Evolutionary conservation across 371 early-diverging fungal species (phyloP).

Genomic region (Batrachochytrium dendrobatidis): DNA sequence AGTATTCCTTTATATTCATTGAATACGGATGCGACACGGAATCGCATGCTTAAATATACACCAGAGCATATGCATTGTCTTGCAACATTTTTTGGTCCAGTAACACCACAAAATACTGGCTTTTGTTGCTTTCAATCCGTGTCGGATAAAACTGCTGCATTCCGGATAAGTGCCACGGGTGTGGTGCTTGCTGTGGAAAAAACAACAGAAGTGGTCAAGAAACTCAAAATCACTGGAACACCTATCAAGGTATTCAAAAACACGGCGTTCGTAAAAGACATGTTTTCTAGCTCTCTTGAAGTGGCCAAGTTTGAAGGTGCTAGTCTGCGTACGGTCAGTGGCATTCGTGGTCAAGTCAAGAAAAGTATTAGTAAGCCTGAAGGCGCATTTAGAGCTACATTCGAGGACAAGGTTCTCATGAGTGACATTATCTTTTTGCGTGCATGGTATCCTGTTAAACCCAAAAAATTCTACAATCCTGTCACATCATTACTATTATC

Average conservation of each 20-base stretch:
- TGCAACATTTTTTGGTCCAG: constrained; percentile 84
- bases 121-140: constrained; percentile 88
- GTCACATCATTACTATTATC: constrained; percentile 77
- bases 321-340: constrained; percentile 90
- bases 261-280: constrained; percentile 97
- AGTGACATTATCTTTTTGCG: constrained; percentile 97
- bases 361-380: constrained; percentile 77
- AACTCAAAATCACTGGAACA: constrained; percentile 95
- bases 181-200: constrained; percentile 88
- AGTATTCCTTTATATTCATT: constrained; percentile 92
- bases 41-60: constrained; percentile 97
- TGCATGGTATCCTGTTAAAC: constrained; percentile 94
- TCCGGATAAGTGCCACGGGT: constrained; percentile 94
- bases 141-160: constrained; percentile 58
- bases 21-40: constrained; percentile 80
- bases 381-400: constrained; percentile 97
- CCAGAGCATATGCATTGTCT: constrained; percentile 98
- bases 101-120: constrained; percentile 90
- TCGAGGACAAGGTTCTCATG: constrained; percentile 96
- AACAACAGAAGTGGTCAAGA: constrained; percentile 91
- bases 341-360: constrained; percentile 98
- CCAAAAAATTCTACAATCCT: constrained; percentile 90
- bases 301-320: constrained; percentile 99
- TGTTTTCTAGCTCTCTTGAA: constrained; percentile 98
- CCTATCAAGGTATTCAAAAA: constrained; percentile 94